A percentile compares a stretch with the other conserved stretches of the same genome.
Conservation (phyloP, 768 basidiomycete genomes). For the Boletus barrowsii region DNA sequence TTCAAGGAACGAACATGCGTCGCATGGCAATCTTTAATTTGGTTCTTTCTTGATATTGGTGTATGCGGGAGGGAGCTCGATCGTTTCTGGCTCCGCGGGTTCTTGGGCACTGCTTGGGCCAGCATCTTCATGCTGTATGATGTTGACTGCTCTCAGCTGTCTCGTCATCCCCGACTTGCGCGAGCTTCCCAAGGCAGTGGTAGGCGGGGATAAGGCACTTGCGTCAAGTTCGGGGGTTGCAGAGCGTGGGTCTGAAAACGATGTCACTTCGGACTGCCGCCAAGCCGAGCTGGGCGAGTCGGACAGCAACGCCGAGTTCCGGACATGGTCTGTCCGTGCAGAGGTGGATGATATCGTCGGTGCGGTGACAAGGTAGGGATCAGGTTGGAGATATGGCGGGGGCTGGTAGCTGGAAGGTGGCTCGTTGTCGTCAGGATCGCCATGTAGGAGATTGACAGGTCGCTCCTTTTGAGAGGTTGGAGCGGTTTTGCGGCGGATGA, state of each 20-base stretch:
- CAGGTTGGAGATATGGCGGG: constrained; percentile 70
- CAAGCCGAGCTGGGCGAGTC: constrained; percentile 18
- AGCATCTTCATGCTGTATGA: constrained; percentile 84
- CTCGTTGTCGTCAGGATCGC: constrained; percentile 50
- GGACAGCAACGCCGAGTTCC: constrained; percentile 14
- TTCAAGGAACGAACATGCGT: neutral
- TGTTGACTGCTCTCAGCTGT: constrained; percentile 66
- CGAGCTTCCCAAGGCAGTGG: constrained; percentile 23
- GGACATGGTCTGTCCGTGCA: constrained; percentile 27
- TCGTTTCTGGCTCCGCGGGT: constrained; percentile 59
- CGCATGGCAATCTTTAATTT: neutral
- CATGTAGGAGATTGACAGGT: constrained; percentile 64
- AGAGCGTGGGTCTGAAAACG: constrained; percentile 39
- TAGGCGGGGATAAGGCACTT: constrained; percentile 17
- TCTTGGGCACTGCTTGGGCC: constrained; percentile 39
- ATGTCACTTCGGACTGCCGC: constrained; percentile 27
- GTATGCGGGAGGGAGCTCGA: constrained; percentile 83
- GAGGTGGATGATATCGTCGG: constrained; percentile 47
- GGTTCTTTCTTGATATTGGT: constrained; percentile 48
- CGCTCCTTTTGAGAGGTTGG: constrained; percentile 47
- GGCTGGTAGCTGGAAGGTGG: constrained; percentile 43
- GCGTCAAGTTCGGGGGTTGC: constrained; percentile 43
- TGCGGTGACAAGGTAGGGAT: constrained; percentile 71
- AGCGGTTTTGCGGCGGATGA: constrained; percentile 46
- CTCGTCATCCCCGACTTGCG: constrained; percentile 42